Evolutionary conservation across 345 rosid genomes (phyloP), one percentile per base, ranked within the genome.

Genomic region (Eucalyptus fibrosa): DNA sequence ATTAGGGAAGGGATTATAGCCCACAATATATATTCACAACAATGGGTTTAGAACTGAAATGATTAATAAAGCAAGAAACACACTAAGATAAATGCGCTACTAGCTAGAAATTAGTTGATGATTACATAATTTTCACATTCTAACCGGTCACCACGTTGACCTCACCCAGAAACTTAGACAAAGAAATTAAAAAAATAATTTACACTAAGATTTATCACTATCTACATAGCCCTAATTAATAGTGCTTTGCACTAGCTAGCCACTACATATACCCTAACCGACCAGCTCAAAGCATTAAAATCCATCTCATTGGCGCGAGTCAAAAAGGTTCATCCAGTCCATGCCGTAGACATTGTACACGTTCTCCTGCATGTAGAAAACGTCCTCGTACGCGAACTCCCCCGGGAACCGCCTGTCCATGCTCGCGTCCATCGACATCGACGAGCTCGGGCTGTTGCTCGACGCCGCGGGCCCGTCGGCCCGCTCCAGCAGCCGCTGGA

Each of bases 361-460:
- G 86, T 72, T 91, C 49, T 93, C 94, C 18, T 92, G 88, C 91
- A 93, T 90, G 91, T 93, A 94, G 87, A 92, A 91, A 2, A 91
- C 91, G 67, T 95, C 94, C 9, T 90, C 95, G 37, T 92, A 92
- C 15, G 89, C 92, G 88, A 94, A 92, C 65, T 92, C 94, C 87
- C 94, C 93, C 4, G 91, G 89, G 87, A 93, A 91, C 21, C 92
- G 92, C 28, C 88, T 86, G 28, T 90, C 93, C 86, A 55, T 91
- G 83, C 45, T 37, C 26, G 28, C 83, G 28, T 72, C 83, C 88
- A 94, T 90, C 7, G 98, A 91, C 18, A 94, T 37, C 2, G 96
- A 92, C 49, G 98, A 91, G 80, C 91, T 94, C 3, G 95, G 93
- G 88, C 96, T 95, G 56, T 93, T 93, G 62, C 92, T 93, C 8